Evolutionary conservation across 306 rosid species (phyloP).

Genomic region (Acacia confusa): DNA sequence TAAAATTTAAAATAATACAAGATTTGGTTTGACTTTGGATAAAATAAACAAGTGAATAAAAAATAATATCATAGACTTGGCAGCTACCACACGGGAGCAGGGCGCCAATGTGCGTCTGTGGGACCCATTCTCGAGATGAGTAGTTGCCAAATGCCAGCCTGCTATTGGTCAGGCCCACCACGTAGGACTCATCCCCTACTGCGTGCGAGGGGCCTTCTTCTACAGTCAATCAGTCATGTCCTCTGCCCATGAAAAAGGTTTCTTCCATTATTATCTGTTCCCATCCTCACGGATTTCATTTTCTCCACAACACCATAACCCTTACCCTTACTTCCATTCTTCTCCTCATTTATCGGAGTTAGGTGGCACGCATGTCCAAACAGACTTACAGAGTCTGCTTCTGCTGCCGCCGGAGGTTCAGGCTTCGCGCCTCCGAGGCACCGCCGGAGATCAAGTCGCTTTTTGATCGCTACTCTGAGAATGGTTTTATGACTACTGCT

Average conservation of each 20-base stretch:
- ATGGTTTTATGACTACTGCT: constrained; percentile 63
- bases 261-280: background rate
- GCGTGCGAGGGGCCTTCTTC: background rate
- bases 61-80: background rate
- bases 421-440: constrained; percentile 61
- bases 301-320: background rate
- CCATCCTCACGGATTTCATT: background rate
- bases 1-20: background rate
- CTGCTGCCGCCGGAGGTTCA: constrained; percentile 85
- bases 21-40: background rate
- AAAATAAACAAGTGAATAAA: background rate
- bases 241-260: background rate
- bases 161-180: background rate
- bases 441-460: constrained; percentile 69
- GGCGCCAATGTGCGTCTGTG: background rate
- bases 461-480: constrained; percentile 65
- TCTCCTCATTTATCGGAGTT: background rate
- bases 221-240: background rate
- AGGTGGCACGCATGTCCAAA: constrained; percentile 51
- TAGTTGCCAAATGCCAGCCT: background rate
- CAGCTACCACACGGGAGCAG: background rate
- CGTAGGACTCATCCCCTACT: background rate
- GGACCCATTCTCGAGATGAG: background rate
- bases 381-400: constrained; percentile 92
- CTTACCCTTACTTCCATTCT: background rate